Percentiles rank a stretch among this genome's conserved stretches.
Evolutionary conservation across 495 filamentous ascomycete genomes (phyloP).

Genomic region (Amorphotheca resinae): DNA sequence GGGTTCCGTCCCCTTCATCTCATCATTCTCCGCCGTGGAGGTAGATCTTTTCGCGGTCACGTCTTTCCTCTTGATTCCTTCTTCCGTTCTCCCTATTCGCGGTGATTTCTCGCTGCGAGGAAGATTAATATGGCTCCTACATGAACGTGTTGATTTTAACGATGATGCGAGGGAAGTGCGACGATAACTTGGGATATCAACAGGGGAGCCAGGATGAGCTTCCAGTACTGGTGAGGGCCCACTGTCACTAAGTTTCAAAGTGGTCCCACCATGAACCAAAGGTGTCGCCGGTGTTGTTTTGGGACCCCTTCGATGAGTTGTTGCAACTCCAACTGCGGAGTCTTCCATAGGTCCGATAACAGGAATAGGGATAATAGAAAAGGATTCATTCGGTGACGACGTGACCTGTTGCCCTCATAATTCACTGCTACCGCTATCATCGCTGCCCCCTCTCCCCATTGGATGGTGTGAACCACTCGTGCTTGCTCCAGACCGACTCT

Average conservation of each 20-base stretch:
- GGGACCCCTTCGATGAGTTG: constrained; percentile 3
- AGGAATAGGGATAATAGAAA: constrained; percentile 19
- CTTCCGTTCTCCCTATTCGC: constrained; percentile 20
- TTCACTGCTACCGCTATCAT: constrained; percentile 24
- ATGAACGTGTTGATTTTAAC: constrained; percentile 11
- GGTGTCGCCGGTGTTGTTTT: constrained; percentile 9
- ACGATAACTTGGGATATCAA: constrained; percentile 11
- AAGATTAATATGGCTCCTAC: constrained; percentile 26
- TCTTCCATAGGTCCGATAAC: constrained; percentile 15
- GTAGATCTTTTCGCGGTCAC: constrained; percentile 39
- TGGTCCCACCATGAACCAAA: constrained; percentile 18
- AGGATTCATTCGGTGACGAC: constrained; percentile 25
- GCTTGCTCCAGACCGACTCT: constrained; percentile 24
- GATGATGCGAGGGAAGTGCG: constrained; percentile 15
- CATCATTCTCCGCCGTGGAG: constrained; percentile 19
- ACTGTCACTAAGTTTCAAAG: constrained; percentile 19
- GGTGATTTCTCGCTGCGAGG: constrained; percentile 21
- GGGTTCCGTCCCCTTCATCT: constrained; percentile 18
- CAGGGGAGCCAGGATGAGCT: constrained; percentile 21
- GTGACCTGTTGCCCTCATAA: constrained; percentile 45
- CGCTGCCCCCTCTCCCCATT: constrained; percentile 21
- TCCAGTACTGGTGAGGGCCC: constrained; percentile 16
- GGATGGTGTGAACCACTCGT: constrained; percentile 15
- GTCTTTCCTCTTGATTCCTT: constrained; percentile 30
- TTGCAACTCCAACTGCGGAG: constrained; percentile 11